Base-by-base conservation (phyloP, 805 yeast genomes). In the Suhomyces canberraensis region DNA sequence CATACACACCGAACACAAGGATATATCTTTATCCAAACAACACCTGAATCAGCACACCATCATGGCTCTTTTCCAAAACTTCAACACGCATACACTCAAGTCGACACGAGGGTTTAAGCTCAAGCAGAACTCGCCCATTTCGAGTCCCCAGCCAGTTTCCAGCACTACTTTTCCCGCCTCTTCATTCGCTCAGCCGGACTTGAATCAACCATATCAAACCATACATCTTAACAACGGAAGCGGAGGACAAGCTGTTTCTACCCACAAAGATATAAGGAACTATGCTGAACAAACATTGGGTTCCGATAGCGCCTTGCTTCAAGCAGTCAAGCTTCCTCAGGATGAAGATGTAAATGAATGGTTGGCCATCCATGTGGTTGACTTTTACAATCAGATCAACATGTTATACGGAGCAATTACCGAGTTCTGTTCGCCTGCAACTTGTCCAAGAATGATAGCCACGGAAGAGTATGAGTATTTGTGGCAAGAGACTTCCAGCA, bases 351-450 rank as follows among this genome's bases (percentile, higher is more conserved):
- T 80, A 37, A 82, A 84, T 51, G 98, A 91, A 59, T 91, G 98
- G 98, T 64, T 91, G 39, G 98, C 98, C 0, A 95, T 90, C 9
- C 96, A 91, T 58, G 93, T 91, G n/a, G 97, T 90, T 13, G 98
- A 91, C 60, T 93, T 91, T 56, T 91, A 86, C 65, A 90, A 90
- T 58, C 98, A 91, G 58, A 82, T 91, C 47, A 91, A 91, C 62
- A 93, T 91, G 98, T 69, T 91, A 6, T 91, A 93, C 51, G 96
- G 97, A 8, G 80, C 97, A 3, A 85, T 93, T 46, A 91, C 98
- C 1, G 96, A 89, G 63, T 90, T 93, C 54, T 93, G 99, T 60
- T 88, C 97, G 0, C 97, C 98, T 2, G 61, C 68, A n/a, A 76
- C 95, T 2, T 93, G 99, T 58, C 98, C 98, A 2, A 69, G 93